A percentile compares a stretch with the other conserved stretches of the same genome.
Conservation (phyloP, 202 grass and related monocot species). For the Brachypodium distachyon region DNA sequence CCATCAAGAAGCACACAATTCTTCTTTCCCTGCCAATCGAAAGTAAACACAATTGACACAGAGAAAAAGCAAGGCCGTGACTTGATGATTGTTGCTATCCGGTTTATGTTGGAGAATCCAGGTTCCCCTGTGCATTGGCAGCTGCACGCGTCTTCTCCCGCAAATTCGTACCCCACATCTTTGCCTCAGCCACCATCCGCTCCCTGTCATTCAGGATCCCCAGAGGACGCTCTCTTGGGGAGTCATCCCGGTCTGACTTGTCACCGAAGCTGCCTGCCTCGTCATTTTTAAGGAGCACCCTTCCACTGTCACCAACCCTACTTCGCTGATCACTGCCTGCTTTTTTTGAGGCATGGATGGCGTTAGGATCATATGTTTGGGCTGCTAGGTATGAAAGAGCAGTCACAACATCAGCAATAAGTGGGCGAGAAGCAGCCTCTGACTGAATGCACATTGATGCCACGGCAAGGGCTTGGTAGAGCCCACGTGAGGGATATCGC, state of each 20-base stretch:
- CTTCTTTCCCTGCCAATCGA: conserved; percentile 13
- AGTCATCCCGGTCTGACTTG: conserved; percentile 40
- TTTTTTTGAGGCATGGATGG: conserved; percentile 17
- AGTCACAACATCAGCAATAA: conserved; percentile 75
- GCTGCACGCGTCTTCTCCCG: conserved; percentile 71
- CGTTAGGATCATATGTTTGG: conserved; percentile 48
- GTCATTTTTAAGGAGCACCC: conserved; percentile 26
- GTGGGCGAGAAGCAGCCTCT: conserved; percentile 64
- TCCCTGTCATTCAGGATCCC: conserved; percentile 61
- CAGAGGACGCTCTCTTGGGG: conserved; percentile 21
- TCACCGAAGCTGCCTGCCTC: conserved; percentile 36
- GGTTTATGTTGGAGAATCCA: conserved; percentile 42
- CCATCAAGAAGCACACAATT: conserved; percentile 5
- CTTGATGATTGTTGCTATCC: conserved; percentile 23
- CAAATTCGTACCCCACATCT: conserved; percentile 90
- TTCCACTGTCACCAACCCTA: conserved; percentile 27
- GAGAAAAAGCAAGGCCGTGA: neutral
- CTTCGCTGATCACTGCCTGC: conserved; percentile 18
- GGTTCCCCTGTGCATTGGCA: conserved; percentile 27
- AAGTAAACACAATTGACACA: conserved; percentile 23
- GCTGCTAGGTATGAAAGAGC: conserved; percentile 71
- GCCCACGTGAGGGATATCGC: conserved; percentile 58
- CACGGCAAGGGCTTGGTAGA: conserved; percentile 74
- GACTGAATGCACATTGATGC: conserved; percentile 98
- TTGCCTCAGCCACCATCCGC: conserved; percentile 84